phyloP scores from a whole-genome alignment of 2,329 filamentous ascomycete species.

The Lasiodiplodia sp. region DNA sequence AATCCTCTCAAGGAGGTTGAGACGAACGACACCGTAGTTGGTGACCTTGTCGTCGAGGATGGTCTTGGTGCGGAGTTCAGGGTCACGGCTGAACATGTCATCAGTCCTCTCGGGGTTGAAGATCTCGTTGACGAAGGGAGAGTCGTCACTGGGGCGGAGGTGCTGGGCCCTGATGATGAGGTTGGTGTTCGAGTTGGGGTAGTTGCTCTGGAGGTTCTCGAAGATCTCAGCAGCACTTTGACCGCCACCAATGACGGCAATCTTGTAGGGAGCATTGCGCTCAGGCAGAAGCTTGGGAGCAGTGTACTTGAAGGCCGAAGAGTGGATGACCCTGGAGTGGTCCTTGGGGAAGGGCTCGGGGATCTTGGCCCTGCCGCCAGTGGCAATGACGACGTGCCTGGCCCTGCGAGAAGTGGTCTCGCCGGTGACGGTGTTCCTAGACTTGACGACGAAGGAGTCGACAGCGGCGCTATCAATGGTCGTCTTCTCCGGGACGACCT shows the following conservation, averaged over 20 bases:
- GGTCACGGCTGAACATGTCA: constrained; percentile 72
- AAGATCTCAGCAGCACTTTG: constrained; percentile 97
- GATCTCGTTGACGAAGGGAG: constrained; percentile 95
- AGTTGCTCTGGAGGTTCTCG: constrained; percentile 81
- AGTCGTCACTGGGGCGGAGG: constrained; percentile 90
- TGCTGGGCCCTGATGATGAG: constrained; percentile 85
- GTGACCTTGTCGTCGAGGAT: constrained; percentile 79
- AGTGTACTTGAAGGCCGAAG: constrained; percentile 79
- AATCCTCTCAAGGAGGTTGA: constrained; percentile 87
- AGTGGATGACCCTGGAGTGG: constrained; percentile 82
- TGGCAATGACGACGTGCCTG: constrained; percentile 74
- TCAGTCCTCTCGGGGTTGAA: constrained; percentile 91
- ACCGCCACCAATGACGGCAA: constrained; percentile 87
- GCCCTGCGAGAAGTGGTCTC: constrained; percentile 61
- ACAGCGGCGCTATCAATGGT: constrained; percentile 58
- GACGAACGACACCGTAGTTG: constrained; percentile 92
- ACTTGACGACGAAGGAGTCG: constrained; percentile 72
- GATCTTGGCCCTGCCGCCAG: constrained; percentile 73
- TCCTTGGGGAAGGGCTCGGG: constrained; percentile 73
- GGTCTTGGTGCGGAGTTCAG: constrained; percentile 66
- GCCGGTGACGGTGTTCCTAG: constrained; percentile 68
- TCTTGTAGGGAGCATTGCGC: constrained; percentile 66
- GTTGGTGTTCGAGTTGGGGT: constrained; percentile 79
- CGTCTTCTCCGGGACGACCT: constrained; percentile 68
- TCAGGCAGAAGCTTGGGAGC: constrained; percentile 67